These are phyloP conservation scores for Aspergillus uvarum DNA, from an alignment of 2,329 filamentous ascomycete genomes.

Conservation along the genomic window DNA sequence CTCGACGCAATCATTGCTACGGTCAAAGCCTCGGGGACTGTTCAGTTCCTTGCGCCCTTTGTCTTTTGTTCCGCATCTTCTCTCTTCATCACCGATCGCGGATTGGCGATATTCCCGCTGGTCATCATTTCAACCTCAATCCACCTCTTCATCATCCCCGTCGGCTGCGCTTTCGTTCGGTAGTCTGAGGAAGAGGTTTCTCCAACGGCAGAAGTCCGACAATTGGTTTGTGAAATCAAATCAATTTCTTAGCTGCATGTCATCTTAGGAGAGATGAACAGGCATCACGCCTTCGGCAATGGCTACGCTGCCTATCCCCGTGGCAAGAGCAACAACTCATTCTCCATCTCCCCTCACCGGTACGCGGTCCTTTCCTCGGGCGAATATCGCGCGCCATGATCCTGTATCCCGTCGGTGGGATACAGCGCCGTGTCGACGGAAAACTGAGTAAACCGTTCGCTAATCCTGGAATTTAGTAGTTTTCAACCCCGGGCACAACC, in stretches of 20 bases:
- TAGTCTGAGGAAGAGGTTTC: conserved; percentile 10
- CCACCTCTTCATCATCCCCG: not conserved
- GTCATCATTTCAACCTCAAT: not conserved
- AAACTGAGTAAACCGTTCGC: not conserved
- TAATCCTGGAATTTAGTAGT: conserved; percentile 46
- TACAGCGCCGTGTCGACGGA: not conserved
- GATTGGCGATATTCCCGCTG: conserved; percentile 3
- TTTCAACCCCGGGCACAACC: conserved; percentile 82
- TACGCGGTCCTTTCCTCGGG: conserved; percentile 46
- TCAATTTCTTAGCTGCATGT: conserved; percentile 26
- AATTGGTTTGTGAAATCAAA: conserved; percentile 10
- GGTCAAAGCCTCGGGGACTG: not conserved
- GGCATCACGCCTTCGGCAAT: conserved; percentile 82
- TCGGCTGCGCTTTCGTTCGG: conserved; percentile 10
- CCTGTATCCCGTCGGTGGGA: not conserved
- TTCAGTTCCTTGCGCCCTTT: conserved; percentile 4
- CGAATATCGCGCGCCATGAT: not conserved
- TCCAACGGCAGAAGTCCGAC: conserved; percentile 10
- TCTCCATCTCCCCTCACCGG: conserved; percentile 88
- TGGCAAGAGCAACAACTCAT: conserved; percentile 61
- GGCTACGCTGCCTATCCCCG: conserved; percentile 69
- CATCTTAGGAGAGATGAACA: conserved; percentile 67
- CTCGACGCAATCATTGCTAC: conserved; percentile 7
- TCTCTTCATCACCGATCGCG: not conserved
- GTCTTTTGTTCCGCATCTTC: not conserved